These are phyloP conservation scores for Syncephalastrum sp. DNA, from an alignment of 371 early-diverging fungal genomes.

Conservation along the genomic window DNA sequence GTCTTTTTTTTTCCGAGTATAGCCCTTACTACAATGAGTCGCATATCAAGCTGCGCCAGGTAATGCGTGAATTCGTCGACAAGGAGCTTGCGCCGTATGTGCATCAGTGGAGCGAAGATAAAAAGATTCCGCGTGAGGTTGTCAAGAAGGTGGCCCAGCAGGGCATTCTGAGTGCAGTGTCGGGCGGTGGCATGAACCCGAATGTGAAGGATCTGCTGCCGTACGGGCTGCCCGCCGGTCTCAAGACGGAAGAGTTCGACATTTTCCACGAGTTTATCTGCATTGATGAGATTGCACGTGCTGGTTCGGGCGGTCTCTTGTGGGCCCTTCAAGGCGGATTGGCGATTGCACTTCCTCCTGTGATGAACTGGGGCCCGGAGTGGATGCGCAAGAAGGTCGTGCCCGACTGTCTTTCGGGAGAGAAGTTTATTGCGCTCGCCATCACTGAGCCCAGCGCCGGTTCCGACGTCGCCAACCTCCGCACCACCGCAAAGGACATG, in stretches of 20 bases:
- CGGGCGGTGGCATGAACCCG: constrained; percentile 56
- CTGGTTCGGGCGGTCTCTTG: constrained; percentile 82
- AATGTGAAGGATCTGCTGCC: constrained; percentile 18
- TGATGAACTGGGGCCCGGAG: constrained; percentile 72
- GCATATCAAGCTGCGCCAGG: constrained; percentile 69
- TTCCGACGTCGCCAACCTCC: constrained; percentile 81
- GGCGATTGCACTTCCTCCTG: constrained; percentile 70
- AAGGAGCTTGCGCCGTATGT: constrained; percentile 79
- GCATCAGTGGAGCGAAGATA: constrained; percentile 87
- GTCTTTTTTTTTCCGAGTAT: constrained; percentile 2
- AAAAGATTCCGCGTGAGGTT: constrained; percentile 67
- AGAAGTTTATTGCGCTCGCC: constrained; percentile 77
- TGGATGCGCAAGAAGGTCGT: constrained; percentile 71
- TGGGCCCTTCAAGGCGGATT: constrained; percentile 83
- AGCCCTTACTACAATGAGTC: constrained; percentile 79
- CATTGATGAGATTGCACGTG: constrained; percentile 79
- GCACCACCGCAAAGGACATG: constrained; percentile 70
- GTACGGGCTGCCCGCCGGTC: constrained; percentile 43
- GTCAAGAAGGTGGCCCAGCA: constrained; percentile 68
- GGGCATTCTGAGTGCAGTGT: constrained; percentile 63
- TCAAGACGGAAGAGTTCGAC: constrained; percentile 64
- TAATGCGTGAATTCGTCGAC: constrained; percentile 72
- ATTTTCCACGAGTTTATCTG: constrained; percentile 81
- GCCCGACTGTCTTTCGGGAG: constrained; percentile 68
- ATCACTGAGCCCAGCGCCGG: constrained; percentile 73